Conservation (phyloP, 306 rosid species). For the Morella rubra region DNA sequence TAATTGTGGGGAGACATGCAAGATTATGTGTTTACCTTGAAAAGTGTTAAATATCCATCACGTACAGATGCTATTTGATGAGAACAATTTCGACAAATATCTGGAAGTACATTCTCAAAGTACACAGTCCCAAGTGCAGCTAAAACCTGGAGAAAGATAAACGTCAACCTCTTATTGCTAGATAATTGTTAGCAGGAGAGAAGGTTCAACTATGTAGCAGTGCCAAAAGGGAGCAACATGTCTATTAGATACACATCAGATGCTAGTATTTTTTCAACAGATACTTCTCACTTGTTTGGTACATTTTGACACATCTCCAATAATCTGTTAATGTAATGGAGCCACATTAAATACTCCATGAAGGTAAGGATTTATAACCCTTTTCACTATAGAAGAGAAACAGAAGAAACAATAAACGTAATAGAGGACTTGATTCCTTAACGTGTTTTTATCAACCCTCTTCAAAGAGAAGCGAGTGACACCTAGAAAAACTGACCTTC, state of each 20-base stretch:
- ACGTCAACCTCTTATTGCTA: not conserved
- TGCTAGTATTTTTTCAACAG: not conserved
- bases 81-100: constrained; percentile 84
- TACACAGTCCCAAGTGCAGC: constrained; percentile 86
- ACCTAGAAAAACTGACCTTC: not conserved
- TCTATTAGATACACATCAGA: not conserved
- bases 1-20: not conserved
- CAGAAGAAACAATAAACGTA: not conserved
- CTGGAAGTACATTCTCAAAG: constrained; percentile 95
- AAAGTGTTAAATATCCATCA: constrained; percentile 90
- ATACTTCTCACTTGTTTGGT: not conserved
- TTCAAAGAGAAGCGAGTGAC: not conserved
- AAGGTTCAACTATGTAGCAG: not conserved
- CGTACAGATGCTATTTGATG: constrained; percentile 93
- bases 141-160: constrained; percentile 52
- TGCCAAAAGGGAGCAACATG: not conserved
- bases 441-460: too few relatives aligned
- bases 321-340: not conserved
- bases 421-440: not conserved
- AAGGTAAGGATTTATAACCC: not conserved
- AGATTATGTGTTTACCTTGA: constrained; percentile 61
- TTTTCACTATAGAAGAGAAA: not conserved
- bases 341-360: not conserved
- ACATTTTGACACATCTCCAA: too few relatives aligned
- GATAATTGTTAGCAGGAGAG: not conserved